Conservation (phyloP, 257 asterid species). For the Solanum clarkiae region DNA sequence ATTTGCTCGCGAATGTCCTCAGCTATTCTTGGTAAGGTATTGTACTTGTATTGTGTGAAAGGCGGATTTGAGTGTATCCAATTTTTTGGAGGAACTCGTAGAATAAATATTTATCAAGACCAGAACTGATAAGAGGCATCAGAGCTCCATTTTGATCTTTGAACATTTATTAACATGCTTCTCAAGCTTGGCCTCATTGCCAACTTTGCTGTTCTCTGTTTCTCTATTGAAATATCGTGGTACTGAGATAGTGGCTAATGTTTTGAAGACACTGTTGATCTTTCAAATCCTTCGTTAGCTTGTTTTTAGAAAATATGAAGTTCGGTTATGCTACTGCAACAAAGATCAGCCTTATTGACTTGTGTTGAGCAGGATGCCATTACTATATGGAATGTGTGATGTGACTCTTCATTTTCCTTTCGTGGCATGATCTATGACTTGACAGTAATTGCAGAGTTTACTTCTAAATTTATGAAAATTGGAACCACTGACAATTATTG, state of each 20-base stretch:
- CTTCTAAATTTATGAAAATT: not conserved
- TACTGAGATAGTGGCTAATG: not conserved
- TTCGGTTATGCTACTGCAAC: not conserved
- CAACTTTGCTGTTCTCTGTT: not conserved
- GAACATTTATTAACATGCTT: not conserved
- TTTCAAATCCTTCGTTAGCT: not conserved
- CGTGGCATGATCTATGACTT: not conserved
- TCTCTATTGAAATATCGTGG: not conserved
- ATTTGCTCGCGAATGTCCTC: not conserved
- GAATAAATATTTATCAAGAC: not conserved
- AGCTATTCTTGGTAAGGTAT: not conserved
- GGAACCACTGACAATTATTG: not conserved
- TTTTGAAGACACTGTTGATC: not conserved
- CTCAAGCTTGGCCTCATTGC: not conserved
- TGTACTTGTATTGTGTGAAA: not conserved
- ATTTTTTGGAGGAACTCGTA: not conserved
- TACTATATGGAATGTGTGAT: not conserved
- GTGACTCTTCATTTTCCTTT: not conserved
- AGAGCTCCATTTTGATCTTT: not conserved
- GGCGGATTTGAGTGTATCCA: not conserved
- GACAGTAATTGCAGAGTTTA: not conserved
- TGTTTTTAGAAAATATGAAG: not conserved
- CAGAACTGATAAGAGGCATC: not conserved
- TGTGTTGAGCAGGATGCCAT: not conserved
- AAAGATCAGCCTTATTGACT: not conserved